These are phyloP conservation scores for Fusarium palustre DNA, from an alignment of 2,329 filamentous ascomycete species.

Conservation along the genomic window DNA sequence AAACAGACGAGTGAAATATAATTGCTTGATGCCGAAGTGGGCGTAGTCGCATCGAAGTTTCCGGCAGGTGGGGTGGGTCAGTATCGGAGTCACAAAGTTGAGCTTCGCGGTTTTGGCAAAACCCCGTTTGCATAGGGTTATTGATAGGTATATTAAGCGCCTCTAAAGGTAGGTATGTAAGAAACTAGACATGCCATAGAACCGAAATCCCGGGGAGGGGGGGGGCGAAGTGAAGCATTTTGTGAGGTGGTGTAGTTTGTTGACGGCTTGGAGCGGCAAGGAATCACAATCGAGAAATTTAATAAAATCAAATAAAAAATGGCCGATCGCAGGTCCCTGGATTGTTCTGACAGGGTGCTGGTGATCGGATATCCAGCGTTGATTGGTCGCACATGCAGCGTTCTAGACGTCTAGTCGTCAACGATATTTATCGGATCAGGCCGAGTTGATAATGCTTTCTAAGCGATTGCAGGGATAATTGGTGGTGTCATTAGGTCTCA, in stretches of 20 bases:
- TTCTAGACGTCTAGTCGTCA: conserved; percentile 40
- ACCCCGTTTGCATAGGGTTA: neutral
- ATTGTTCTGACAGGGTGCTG: conserved; percentile 10
- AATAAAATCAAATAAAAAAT: neutral
- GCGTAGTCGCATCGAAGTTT: conserved; percentile 37
- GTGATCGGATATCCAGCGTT: neutral
- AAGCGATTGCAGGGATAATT: conserved; percentile 30
- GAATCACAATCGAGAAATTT: conserved; percentile 6
- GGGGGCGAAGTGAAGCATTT: neutral
- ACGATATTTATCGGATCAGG: conserved; percentile 33
- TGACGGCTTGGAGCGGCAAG: neutral
- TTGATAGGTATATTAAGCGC: neutral
- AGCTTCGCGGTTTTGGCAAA: conserved; percentile 13
- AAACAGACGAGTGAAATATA: conserved; percentile 25
- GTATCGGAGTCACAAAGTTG: conserved; percentile 27
- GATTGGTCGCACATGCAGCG: conserved; percentile 23
- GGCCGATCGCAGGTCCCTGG: conserved; percentile 30
- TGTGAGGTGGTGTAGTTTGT: neutral
- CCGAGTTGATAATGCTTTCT: conserved; percentile 15
- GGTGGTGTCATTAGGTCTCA: conserved; percentile 40
- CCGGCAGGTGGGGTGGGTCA: conserved; percentile 34
- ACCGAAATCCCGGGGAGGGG: neutral
- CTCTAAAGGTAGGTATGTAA: neutral
- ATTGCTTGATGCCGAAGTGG: conserved; percentile 41
- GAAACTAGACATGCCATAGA: neutral